These are phyloP conservation scores for Kitagawia praeruptora DNA, from an alignment of 129 eudicot genomes.

Conservation along the genomic window DNA sequence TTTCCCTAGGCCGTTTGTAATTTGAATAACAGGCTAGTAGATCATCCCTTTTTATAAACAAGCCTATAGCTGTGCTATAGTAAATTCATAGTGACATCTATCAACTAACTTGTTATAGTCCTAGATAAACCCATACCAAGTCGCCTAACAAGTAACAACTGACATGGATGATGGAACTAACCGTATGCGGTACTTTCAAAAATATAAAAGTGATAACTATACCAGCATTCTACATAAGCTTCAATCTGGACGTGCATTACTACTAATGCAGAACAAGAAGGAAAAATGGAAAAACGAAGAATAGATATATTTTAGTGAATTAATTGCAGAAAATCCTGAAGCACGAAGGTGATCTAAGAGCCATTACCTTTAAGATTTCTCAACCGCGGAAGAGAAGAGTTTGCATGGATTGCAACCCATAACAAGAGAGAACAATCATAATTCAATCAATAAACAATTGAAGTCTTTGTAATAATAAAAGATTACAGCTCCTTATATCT, in stretches of 20 bases:
- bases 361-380: too few species aligned
- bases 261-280: too few species aligned
- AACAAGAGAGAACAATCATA: too few species aligned
- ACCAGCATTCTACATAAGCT: neutral
- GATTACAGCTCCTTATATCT: neutral
- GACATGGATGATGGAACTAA: neutral
- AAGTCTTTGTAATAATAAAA: neutral
- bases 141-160: neutral
- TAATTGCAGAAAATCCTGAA: neutral
- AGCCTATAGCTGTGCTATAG: neutral
- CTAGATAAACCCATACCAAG: neutral
- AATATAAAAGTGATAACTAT: neutral
- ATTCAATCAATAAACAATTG: too few species aligned
- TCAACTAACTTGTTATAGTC: neutral
- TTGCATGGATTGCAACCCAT: too few species aligned
- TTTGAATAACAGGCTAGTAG: neutral
- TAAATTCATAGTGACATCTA: neutral
- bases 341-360: neutral
- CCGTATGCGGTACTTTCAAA: neutral
- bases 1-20: neutral
- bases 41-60: neutral
- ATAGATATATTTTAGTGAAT: neutral
- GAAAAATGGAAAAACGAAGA: too few species aligned
- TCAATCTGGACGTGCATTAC: neutral
- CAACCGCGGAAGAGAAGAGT: too few species aligned